A percentile compares a stretch with the other conserved stretches of the same genome.
phyloP scores from a whole-genome alignment of 2,329 filamentous ascomycete genomes.

The Daldinia eschscholtzii region DNA sequence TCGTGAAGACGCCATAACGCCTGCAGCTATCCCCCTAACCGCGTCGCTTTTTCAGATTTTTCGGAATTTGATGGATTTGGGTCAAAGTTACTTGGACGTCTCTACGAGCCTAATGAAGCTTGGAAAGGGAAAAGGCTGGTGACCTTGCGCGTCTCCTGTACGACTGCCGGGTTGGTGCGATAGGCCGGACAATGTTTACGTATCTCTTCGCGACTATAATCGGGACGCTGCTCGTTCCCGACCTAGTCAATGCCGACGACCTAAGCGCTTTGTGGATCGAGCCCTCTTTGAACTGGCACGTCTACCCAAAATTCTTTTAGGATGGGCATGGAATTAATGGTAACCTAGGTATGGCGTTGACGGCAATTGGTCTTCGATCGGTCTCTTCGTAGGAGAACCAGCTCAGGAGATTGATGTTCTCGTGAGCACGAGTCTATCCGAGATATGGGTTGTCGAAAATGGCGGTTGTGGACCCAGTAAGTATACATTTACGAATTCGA shows the following conservation, averaged over 20 bases:
- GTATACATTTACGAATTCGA: conserved; percentile 42
- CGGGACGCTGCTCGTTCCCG: conserved; percentile 48
- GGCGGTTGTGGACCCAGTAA: conserved; percentile 67
- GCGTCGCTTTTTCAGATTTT: conserved; percentile 14
- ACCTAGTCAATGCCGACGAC: conserved; percentile 46
- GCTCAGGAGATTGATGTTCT: conserved; percentile 66
- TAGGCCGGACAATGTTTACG: conserved; percentile 50
- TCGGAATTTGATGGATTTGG: conserved; percentile 45
- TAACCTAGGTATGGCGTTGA: conserved; percentile 59
- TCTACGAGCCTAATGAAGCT: conserved; percentile 49
- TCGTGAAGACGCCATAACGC: conserved; percentile 27
- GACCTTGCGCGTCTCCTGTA: conserved; percentile 50
- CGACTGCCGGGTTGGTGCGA: conserved; percentile 47
- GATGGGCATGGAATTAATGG: conserved; percentile 42
- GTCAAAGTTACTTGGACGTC: conserved; percentile 31
- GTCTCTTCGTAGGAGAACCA: conserved; percentile 63
- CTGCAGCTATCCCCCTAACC: conserved; percentile 15
- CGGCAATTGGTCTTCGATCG: conserved; percentile 79
- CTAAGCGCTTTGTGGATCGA: conserved; percentile 50
- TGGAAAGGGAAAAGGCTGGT: conserved; percentile 47
- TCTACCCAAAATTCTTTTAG: conserved; percentile 29
- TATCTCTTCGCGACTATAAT: conserved; percentile 45
- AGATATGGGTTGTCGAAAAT: conserved; percentile 76
- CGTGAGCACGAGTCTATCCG: conserved; percentile 76
- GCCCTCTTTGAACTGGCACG: conserved; percentile 52